Evolutionary conservation across 192 early-diverging fungal species (phyloP).

Genomic region (Coemansia sp.): DNA sequence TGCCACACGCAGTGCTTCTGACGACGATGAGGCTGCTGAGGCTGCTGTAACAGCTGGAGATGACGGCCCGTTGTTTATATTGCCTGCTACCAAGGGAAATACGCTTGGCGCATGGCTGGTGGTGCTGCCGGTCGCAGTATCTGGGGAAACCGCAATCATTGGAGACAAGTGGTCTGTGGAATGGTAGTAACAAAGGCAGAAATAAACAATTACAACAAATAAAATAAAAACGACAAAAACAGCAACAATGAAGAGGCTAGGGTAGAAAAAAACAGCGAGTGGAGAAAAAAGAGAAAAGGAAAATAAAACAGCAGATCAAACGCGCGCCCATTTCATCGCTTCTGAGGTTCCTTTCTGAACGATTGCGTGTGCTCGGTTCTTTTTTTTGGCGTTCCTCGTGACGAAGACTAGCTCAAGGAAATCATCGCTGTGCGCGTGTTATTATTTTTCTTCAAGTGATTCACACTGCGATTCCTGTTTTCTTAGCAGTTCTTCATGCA

Average conservation of each 20-base stretch:
- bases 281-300: neutral
- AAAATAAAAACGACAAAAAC: neutral
- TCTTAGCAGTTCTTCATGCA: too few species aligned
- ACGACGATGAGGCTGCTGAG: neutral
- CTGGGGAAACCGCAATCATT: neutral
- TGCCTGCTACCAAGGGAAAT: neutral
- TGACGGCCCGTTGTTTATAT: neutral
- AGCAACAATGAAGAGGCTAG: too few species aligned
- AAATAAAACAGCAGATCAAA: too few species aligned
- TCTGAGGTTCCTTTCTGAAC: neutral
- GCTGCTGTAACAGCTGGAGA: neutral
- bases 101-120: neutral
- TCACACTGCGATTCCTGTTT: neutral
- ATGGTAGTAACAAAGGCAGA: neutral
- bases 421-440: neutral
- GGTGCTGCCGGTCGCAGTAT: neutral
- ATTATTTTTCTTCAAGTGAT: neutral
- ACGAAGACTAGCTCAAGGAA: too few species aligned
- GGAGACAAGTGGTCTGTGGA: neutral
- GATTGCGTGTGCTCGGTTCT: neutral
- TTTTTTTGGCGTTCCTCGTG: neutral
- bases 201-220: neutral
- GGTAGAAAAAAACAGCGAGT: neutral
- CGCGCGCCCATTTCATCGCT: neutral
- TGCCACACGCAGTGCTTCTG: slow-evolving; percentile 9